These are phyloP conservation scores for Nitzschia sp. DNA, from an alignment of 108 stramenopile species.

Conservation along the genomic window DNA sequence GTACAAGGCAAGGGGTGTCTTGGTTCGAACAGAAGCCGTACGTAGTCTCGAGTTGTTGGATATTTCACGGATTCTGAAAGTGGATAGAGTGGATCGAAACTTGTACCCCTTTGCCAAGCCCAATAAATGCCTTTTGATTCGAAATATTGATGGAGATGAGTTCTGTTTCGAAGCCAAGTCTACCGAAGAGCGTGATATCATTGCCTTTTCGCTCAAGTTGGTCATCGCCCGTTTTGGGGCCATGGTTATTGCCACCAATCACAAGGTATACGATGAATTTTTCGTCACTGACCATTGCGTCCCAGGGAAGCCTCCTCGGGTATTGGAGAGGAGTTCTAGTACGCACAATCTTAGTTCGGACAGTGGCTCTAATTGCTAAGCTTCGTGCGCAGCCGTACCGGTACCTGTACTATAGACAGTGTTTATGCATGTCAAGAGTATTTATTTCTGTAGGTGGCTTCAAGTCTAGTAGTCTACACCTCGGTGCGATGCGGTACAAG, in stretches of 20 bases:
- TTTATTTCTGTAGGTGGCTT: too few species aligned
- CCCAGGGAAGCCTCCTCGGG: conserved; percentile 6
- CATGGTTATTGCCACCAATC: conserved; percentile 24
- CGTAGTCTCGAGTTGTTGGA: conserved; percentile 47
- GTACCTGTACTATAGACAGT: too few species aligned
- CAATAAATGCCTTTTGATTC: conserved; percentile 26
- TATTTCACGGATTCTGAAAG: conserved; percentile 42
- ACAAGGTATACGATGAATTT: conserved; percentile 42
- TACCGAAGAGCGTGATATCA: conserved; percentile 36
- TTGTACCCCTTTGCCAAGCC: conserved; percentile 42
- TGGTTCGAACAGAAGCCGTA: neutral
- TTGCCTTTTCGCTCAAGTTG: conserved; percentile 44
- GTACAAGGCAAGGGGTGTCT: neutral
- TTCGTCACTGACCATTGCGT: conserved; percentile 26
- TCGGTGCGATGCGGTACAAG: too few species aligned
- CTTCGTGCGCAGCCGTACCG: too few species aligned
- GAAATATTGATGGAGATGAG: conserved; percentile 26
- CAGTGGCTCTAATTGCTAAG: too few species aligned
- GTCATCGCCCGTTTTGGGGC: conserved; percentile 56
- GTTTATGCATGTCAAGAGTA: too few species aligned
- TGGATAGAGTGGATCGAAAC: conserved; percentile 24
- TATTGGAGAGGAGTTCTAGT: too few species aligned
- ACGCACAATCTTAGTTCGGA: neutral
- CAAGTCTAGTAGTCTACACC: too few species aligned
- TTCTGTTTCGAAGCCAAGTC: conserved; percentile 48